Evolutionary conservation across 345 rosid species (phyloP).

Genomic region (Atalantia buxifolia): DNA sequence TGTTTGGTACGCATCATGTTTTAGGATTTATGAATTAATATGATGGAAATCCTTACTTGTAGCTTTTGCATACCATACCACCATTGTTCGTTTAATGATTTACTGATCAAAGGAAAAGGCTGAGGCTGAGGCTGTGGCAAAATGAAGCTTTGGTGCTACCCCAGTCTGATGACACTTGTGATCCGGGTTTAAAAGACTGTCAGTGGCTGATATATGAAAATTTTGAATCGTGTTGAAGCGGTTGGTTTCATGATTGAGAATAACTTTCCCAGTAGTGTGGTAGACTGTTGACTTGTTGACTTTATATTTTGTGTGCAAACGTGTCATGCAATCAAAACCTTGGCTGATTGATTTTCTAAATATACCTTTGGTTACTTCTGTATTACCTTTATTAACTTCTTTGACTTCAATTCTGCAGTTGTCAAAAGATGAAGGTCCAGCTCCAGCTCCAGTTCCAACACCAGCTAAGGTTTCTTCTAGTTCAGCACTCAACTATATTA

Average conservation of each 20-base stretch:
- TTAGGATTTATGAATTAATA: no score
- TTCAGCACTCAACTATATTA: constrained; percentile 37
- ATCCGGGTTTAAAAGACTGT: no score
- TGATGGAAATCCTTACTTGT: background rate
- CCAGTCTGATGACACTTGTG: no score
- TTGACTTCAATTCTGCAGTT: constrained; percentile 25
- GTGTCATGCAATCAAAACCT: background rate
- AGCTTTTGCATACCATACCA: background rate
- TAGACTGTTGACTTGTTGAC: no score
- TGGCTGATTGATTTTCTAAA: background rate
- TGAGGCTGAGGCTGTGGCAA: no score
- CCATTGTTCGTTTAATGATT: background rate
- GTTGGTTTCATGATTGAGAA: no score
- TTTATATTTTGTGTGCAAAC: background rate
- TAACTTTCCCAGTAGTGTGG: no score
- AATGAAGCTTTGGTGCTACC: no score
- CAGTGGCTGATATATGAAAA: no score
- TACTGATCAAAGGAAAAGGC: no score
- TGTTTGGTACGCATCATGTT: background rate
- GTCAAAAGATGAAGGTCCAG: constrained; percentile 29
- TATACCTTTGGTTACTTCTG: background rate
- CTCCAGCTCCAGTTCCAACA: constrained; percentile 27
- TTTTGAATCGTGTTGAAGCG: no score
- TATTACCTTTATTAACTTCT: background rate
- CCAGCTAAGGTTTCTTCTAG: constrained; percentile 35